Base-by-base conservation (phyloP, 2,329 filamentous ascomycete genomes). In the Aschersonia sp. region DNA sequence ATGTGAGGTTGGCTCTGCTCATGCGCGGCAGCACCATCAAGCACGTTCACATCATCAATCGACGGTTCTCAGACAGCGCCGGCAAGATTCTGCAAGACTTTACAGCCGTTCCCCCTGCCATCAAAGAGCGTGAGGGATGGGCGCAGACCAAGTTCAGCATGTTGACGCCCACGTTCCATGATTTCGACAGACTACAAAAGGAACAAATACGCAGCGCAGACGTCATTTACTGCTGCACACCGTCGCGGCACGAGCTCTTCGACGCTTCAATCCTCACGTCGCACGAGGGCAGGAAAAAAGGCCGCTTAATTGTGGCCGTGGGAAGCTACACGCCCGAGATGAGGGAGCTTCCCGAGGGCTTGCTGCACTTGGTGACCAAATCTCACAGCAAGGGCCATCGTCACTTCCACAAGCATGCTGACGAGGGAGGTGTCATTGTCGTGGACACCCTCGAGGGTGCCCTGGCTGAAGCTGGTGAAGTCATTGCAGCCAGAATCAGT, bases 201-300 rank as follows among this genome's bases (percentile, higher is more conserved):
- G 76, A 83, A 39, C 77, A 87, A 45, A 70, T 95, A 45, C 70
- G 79, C 39, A 77, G 76, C 7, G 78, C 85, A 0, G 86, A 92
- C 56, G 83, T 85, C 8, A 84, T 97, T 39, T 92, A 94, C 66
- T 90, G 87, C 66, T 94, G 87, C 54, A 95, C 88, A 1, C 87
- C 89, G 0, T 83, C 81, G 1, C 75, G 72, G 0, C 69, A 75
- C 35, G 84, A 85, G 1, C 68, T 95, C 1, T 97, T 95, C 58
- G 84, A 89, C 46, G 71, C 69, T 8, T 62, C 73, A 9, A 80
- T 85, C 51, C 70, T 95, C 45, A 94, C 85, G 0, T 83, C 74
- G 48, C 72, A 76, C 6, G 81, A 85, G 54, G 84, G 80, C 0
- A 66, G 83, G 32, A 77, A 74, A 53, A 86, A 85, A 59, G 83